These are phyloP conservation scores for Auricularia sp. DNA, from an alignment of 768 basidiomycete genomes.

Conservation along the genomic window DNA sequence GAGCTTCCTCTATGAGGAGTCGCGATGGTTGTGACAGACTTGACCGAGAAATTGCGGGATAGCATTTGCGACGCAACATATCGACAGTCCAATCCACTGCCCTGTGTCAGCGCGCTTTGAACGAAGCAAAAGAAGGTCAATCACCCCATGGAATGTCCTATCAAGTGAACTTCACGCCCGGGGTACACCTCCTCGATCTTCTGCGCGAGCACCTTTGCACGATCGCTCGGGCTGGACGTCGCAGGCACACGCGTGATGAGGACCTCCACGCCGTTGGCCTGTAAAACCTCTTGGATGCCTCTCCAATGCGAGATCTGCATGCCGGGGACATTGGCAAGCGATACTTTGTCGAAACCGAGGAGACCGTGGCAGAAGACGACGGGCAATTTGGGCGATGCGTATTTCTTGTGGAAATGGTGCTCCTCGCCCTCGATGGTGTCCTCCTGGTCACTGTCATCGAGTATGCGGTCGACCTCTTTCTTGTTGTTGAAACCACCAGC, in stretches of 20 bases:
- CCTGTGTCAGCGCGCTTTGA: slow-evolving; percentile 13
- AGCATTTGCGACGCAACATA: slow-evolving; percentile 78
- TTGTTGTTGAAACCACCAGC: slow-evolving; percentile 49
- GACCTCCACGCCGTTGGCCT: slow-evolving; percentile 80
- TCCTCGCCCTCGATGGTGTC: slow-evolving; percentile 39
- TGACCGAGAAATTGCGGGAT: slow-evolving; percentile 64
- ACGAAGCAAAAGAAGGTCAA: slow-evolving; percentile 18
- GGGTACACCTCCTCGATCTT: slow-evolving; percentile 72
- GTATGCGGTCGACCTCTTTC: slow-evolving; percentile 32
- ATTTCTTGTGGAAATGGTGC: slow-evolving; percentile 42
- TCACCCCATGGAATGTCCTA: slow-evolving; percentile 32
- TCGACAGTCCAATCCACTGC: slow-evolving; percentile 89
- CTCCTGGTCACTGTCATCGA: slow-evolving; percentile 43
- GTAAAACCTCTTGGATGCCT: slow-evolving; percentile 87
- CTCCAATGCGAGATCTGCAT: slow-evolving; percentile 92
- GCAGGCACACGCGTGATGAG: slow-evolving; percentile 92
- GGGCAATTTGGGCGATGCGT: slow-evolving; percentile 70
- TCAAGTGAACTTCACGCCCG: slow-evolving; percentile 78
- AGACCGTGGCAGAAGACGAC: slow-evolving; percentile 94
- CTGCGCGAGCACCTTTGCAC: slow-evolving; percentile 83
- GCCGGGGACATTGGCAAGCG: slow-evolving; percentile 56
- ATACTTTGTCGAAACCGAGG: slow-evolving; percentile 79
- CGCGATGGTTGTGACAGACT: slow-evolving; percentile 87
- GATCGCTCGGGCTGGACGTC: slow-evolving; percentile 76
- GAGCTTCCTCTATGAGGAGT: slow-evolving; percentile 90